Conservation (phyloP, 2,329 filamentous ascomycete genomes). For the Pseudogymnoascus sp. region DNA sequence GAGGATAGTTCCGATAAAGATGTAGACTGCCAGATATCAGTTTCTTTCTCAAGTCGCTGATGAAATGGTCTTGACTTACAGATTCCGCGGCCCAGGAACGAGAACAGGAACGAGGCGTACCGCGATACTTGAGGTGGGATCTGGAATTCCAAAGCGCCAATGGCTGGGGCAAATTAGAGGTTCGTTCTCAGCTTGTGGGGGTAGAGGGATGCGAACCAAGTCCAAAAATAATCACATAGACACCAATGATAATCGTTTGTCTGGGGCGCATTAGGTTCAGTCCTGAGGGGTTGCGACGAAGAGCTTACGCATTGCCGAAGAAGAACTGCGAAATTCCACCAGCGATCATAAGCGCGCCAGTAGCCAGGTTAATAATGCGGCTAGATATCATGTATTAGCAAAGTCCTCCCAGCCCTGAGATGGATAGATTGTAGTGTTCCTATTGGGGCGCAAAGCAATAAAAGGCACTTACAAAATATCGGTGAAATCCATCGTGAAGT, state of each 20-base stretch:
- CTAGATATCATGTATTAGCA: slow-evolving; percentile 41
- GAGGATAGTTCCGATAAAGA: slow-evolving; percentile 85
- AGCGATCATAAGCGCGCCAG: slow-evolving; percentile 78
- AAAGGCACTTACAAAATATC: slow-evolving; percentile 69
- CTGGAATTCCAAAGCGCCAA: slow-evolving; percentile 62
- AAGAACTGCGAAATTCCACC: slow-evolving; percentile 74
- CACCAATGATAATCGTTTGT: slow-evolving; percentile 67
- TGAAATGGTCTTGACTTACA: slow-evolving; percentile 52
- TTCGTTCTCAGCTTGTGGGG: background rate
- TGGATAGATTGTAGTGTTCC: slow-evolving; percentile 10
- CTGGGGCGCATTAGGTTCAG: slow-evolving; percentile 33
- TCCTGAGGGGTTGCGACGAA: background rate
- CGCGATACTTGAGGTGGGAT: slow-evolving; percentile 86
- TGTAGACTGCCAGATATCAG: slow-evolving; percentile 61
- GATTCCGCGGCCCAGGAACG: slow-evolving; percentile 87
- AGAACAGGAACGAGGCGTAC: slow-evolving; percentile 97
- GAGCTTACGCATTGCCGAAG: slow-evolving; percentile 27
- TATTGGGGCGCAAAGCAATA: slow-evolving; percentile 14
- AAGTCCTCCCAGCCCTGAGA: slow-evolving; percentile 12
- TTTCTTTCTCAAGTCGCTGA: background rate
- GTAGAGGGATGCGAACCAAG: slow-evolving; percentile 49
- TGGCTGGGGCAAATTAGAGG: background rate
- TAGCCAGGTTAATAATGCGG: slow-evolving; percentile 86
- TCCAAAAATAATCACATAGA: slow-evolving; percentile 88
- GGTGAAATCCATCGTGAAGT: slow-evolving; percentile 71